phyloP scores from a whole-genome alignment of 2,329 filamentous ascomycete genomes.

The Colletotrichum godetiae region DNA sequence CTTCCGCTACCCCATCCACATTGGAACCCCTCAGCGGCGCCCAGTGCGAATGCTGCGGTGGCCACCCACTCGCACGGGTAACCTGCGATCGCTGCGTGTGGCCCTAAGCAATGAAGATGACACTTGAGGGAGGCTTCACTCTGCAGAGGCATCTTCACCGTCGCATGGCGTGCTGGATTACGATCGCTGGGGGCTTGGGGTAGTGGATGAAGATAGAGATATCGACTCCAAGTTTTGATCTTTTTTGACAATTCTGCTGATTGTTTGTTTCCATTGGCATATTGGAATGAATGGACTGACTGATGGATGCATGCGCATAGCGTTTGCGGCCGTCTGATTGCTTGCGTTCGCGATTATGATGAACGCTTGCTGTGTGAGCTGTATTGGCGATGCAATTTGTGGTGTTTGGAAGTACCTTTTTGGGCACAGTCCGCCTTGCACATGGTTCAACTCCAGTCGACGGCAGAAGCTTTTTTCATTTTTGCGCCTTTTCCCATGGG shows the following conservation, averaged over 20 bases:
- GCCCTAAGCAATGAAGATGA: constrained; percentile 77
- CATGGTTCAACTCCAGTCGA: constrained; percentile 18
- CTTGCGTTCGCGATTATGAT: neutral
- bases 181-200: constrained; percentile 71
- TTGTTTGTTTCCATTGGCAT: neutral
- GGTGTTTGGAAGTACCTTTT: neutral
- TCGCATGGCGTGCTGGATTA: constrained; percentile 77
- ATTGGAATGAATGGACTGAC: neutral
- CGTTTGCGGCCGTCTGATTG: neutral
- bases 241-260: constrained; percentile 48
- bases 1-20: constrained; percentile 63
- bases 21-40: constrained; percentile 68
- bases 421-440: constrained; percentile 7
- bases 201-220: constrained; percentile 65
- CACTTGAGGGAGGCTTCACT: constrained; percentile 78
- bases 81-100: constrained; percentile 71
- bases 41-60: constrained; percentile 78
- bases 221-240: constrained; percentile 54
- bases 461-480: neutral
- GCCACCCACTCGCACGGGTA: constrained; percentile 73
- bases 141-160: constrained; percentile 78
- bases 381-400: neutral
- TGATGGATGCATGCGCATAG: neutral
- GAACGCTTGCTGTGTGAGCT: neutral
- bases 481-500: neutral